A percentile compares a stretch with the other conserved stretches of the same genome.
Conservation (phyloP, 2,329 filamentous ascomycete genomes). For the Rhytidhysteron rufulum region DNA sequence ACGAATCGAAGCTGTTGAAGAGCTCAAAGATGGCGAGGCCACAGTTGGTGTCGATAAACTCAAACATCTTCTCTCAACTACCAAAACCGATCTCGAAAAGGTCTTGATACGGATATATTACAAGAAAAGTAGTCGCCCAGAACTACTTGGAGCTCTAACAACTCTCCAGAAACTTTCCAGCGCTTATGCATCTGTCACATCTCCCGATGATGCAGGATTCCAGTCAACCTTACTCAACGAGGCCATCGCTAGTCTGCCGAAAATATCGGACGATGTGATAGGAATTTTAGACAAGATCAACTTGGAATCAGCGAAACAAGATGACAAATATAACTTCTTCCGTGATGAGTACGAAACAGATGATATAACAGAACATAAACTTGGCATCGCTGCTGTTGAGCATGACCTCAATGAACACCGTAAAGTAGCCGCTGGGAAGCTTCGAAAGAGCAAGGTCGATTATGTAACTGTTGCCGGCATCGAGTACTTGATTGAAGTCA, state of each 20-base stretch:
- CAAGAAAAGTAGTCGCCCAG: conserved; percentile 86
- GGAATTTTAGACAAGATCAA: conserved; percentile 82
- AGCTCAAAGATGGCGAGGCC: conserved; percentile 71
- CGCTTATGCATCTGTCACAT: conserved; percentile 67
- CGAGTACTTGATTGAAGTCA: conserved; percentile 90
- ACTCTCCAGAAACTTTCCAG: conserved; percentile 76
- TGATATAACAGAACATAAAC: conserved; percentile 80
- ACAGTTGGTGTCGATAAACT: conserved; percentile 69
- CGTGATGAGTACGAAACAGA: conserved; percentile 83
- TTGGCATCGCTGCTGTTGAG: conserved; percentile 91
- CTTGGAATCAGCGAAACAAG: conserved; percentile 70
- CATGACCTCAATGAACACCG: conserved; percentile 80
- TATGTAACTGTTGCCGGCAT: conserved; percentile 87
- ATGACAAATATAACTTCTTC: conserved; percentile 96
- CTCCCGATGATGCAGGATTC: conserved; percentile 67
- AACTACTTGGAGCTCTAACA: conserved; percentile 81
- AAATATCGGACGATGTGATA: conserved; percentile 69
- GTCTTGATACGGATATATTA: conserved; percentile 96
- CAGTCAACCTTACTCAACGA: conserved; percentile 64
- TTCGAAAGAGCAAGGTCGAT: conserved; percentile 67
- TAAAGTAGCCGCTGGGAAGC: conserved; percentile 63
- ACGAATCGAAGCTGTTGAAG: conserved; percentile 79
- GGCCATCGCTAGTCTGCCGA: conserved; percentile 71
- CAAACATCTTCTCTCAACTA: conserved; percentile 64
- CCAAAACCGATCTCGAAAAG: conserved; percentile 82